phyloP scores from a whole-genome alignment of 306 rosid species.

The Acmispon strigosus region DNA sequence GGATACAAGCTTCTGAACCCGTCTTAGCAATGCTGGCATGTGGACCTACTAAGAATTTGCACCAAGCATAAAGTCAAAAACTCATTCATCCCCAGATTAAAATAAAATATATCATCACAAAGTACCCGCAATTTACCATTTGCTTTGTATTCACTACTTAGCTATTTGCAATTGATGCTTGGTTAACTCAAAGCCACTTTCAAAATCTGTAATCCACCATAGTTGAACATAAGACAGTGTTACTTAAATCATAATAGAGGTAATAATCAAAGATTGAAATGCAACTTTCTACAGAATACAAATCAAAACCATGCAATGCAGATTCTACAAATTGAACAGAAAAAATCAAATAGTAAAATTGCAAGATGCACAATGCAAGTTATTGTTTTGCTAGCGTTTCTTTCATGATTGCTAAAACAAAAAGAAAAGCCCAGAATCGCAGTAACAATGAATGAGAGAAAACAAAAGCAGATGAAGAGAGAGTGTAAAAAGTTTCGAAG shows the following conservation, averaged over 20 bases:
- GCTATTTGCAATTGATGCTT: conserved; percentile 4
- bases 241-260: neutral
- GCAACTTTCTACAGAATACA: neutral
- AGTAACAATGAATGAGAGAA: neutral
- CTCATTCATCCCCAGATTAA: conserved; percentile 8
- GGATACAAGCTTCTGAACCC: conserved; percentile 22
- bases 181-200: neutral
- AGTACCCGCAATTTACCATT: conserved; percentile 8
- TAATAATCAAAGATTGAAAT: neutral
- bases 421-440: too few relatives aligned
- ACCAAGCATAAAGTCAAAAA: neutral
- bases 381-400: too few relatives aligned
- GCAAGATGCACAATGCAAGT: too few relatives aligned
- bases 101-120: neutral
- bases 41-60: conserved; percentile 23
- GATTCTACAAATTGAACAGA: neutral
- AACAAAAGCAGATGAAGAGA: too few relatives aligned
- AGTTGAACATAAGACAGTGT: neutral
- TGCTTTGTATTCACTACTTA: neutral
- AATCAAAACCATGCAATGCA: neutral
- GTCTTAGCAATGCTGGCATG: conserved; percentile 24
- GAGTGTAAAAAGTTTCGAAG: neutral
- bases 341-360: too few relatives aligned
- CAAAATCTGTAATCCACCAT: neutral
- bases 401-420: too few relatives aligned